Base-by-base conservation (phyloP, 139 green algal genomes). In the Tetraselmis chui region DNA sequence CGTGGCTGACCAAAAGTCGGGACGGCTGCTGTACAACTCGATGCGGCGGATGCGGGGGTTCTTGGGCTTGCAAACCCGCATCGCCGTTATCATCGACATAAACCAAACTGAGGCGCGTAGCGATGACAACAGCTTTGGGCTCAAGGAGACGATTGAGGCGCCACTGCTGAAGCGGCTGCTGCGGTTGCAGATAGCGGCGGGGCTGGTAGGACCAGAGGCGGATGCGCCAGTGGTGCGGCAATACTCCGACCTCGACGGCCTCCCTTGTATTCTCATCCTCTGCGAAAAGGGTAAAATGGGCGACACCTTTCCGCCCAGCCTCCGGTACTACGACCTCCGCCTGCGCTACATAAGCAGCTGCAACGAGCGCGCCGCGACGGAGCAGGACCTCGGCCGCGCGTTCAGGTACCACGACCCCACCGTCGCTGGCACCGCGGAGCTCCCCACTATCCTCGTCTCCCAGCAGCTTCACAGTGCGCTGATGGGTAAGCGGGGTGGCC, bases 251-350 rank as follows among this genome's bases (percentile, higher is more conserved):
- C 31, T 83, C 25, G 26, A 75, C 76, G 80, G 80, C 2, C 25
- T 83, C 25, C 80, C 80, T 25, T 75, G 59, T 24, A 2, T 83
- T 1, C 80, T 83, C 0, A 67, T 83, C 30, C 30, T 83, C 30
- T 83, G 80, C 28, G 80, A 83, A 31, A 83, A 83, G 25, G 80
- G 74, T 2, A 67, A 74, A 0, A 83, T 83, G 80, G 80, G 80
- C 1, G 80, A 83, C 74, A 83, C 80, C 0, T 83, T 83, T 1
- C 80, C 80, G 2, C 30, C 74, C 0, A 83, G 59, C 28, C 77
- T 83, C 23, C 18, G 30, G 2, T 83, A 74, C 29, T 25, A 77
- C n/a, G 79, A 82, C 59, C 27, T 82, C 27, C 27, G 79, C 76
- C 27, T 80, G 27, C 30, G 76, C 83, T 67, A 67, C 45, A 18